Base-by-base conservation (phyloP, 2,329 filamentous ascomycete genomes). In the Blastomyces emzantsi region DNA sequence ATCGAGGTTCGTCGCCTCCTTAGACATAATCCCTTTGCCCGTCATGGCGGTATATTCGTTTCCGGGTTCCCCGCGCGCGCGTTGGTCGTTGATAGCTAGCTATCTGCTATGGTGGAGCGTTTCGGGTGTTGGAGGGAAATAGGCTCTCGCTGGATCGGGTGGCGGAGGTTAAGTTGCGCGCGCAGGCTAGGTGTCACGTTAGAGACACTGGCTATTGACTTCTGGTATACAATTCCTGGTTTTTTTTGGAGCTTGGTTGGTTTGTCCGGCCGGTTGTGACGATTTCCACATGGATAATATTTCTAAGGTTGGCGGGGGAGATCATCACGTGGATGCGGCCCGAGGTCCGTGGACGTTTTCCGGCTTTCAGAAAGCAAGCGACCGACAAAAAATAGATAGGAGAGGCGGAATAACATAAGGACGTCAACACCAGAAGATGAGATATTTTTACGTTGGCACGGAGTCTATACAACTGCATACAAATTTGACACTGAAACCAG, bases 1-100 rank as follows among this genome's bases (percentile, higher is more conserved):
- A 64, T 88, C 82, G 64, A 99, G 85, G 59, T 67, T 65, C 22
- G 65, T 64, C 43, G 64, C 66, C 56, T 66, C 67, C 36, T 63
- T 51, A 3, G 67, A 67, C 67, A 68, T 68, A 45, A 68, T 28
- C 25, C 64, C 58, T 61, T 67, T 68, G 55, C 43, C 49, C 11
- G 62, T 54, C 66, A 67, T 67, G 19, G 62, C 57, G 28, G 22
- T 57, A 25, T 43, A 58, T 3, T 43, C n/a, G 55, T 8, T 43
- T 36, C 19, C 19, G 7, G 6, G 11, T 17, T n/a, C 5, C 25
- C 4, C 39, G 36, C 36, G 55, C 8, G 33, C 54, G 19, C n/a
- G n/a, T 36, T 41, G 55, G 19, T 41, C 41, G 36, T 25, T 39
- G 11, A 28, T 41, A 25, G 33, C 15, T 25, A 58, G 49, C 11